Percentiles rank a stretch among this genome's conserved stretches.
Conservation (phyloP, 1,284 basidiomycete species). For the Kwoniella shivajii region DNA sequence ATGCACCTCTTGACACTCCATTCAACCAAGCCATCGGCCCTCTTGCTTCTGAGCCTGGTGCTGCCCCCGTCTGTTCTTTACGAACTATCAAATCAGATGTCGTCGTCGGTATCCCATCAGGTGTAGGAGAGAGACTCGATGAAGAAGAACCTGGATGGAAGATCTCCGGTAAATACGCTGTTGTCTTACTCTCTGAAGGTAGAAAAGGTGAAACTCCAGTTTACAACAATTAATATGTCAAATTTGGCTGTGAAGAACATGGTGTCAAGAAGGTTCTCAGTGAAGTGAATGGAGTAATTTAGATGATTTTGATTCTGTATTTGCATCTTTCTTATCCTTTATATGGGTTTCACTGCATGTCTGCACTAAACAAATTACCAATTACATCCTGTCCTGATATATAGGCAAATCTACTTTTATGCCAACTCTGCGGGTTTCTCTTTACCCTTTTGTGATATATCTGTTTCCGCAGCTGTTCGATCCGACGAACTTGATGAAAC, state of each 20-base stretch:
- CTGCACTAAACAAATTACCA: no score
- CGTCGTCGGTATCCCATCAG: constrained; percentile 65
- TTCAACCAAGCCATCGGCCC: constrained; percentile 92
- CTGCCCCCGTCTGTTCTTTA: constrained; percentile 81
- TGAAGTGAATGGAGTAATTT: neutral
- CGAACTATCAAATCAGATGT: constrained; percentile 86
- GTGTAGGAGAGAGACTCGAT: constrained; percentile 78
- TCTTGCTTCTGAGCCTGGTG: constrained; percentile 84
- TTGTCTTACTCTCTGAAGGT: constrained; percentile 81
- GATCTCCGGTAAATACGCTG: constrained; percentile 93
- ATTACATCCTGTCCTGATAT: no score
- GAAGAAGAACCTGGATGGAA: constrained; percentile 92
- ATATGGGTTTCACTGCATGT: no score
- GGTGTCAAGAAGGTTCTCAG: neutral
- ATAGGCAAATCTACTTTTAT: neutral
- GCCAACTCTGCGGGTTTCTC: neutral
- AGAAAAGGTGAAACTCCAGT: constrained; percentile 61
- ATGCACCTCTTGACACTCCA: constrained; percentile 84
- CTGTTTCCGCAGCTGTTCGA: neutral
- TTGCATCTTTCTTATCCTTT: no score
- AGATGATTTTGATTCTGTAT: no score
- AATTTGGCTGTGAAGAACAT: neutral
- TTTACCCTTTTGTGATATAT: neutral
- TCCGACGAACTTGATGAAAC: neutral
- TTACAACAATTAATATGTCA: constrained; percentile 9